Evolutionary conservation across 2,329 filamentous ascomycete species (phyloP).

Genomic region (Triangularia verruculosa): DNA sequence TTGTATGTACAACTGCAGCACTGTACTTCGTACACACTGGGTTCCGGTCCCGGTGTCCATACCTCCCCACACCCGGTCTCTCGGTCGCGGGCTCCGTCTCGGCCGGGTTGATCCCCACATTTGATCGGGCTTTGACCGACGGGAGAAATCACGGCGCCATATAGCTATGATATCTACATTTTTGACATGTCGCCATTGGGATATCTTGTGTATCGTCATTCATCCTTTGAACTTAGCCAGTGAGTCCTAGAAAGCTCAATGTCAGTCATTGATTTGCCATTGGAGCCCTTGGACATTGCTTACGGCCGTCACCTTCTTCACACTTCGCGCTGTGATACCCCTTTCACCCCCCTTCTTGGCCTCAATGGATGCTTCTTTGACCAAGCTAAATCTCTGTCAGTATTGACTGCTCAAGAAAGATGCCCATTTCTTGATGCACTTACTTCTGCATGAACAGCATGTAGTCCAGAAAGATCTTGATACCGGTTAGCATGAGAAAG

Average conservation of each 20-base stretch:
- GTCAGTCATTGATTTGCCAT: constrained; percentile 12
- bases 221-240: constrained; percentile 67
- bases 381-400: constrained; percentile 50
- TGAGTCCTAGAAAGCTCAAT: constrained; percentile 48
- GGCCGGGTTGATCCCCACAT: neutral
- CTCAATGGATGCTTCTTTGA: constrained; percentile 76
- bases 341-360: constrained; percentile 72
- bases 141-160: neutral
- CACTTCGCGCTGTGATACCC: constrained; percentile 68
- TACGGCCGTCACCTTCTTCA: constrained; percentile 76
- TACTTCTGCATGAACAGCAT: constrained; percentile 73
- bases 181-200: neutral
- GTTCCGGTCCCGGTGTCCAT: neutral
- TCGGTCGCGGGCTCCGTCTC: neutral
- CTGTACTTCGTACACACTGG: no score
- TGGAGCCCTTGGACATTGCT: constrained; percentile 29
- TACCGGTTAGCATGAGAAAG: constrained; percentile 11
- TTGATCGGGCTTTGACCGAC: neutral
- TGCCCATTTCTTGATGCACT: constrained; percentile 17
- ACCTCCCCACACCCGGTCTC: neutral
- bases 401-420: neutral
- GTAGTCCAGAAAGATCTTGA: constrained; percentile 79
- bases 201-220: constrained; percentile 29
- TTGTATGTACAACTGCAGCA: no score
- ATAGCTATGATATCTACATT: neutral